Evolutionary conservation across 495 filamentous ascomycete species (phyloP).

Genomic region (Ramalina peruviana): DNA sequence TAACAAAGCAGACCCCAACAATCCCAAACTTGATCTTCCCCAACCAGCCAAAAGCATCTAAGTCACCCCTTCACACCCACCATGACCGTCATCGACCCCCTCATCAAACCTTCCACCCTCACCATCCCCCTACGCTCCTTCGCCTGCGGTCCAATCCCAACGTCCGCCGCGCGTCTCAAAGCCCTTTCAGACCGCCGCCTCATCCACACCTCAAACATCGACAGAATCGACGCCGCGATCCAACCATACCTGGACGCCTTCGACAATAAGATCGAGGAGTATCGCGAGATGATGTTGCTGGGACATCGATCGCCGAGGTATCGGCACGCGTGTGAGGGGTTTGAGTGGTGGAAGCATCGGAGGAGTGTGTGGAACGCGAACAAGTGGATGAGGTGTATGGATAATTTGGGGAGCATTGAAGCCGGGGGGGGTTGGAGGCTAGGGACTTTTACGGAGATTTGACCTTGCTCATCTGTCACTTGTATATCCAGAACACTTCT

Average conservation of each 20-base stretch:
- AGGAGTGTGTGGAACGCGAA: not conserved
- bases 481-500: too few relatives aligned
- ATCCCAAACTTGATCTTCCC: not conserved
- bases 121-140: not conserved
- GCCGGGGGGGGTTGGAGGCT: not conserved
- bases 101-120: slow-evolving; percentile 4
- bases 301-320: not conserved
- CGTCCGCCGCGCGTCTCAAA: not conserved
- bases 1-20: too few relatives aligned
- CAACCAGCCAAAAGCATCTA: not conserved
- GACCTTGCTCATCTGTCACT: too few relatives aligned
- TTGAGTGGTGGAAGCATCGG: not conserved
- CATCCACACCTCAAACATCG: slow-evolving; percentile 13
- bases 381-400: not conserved
- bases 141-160: not conserved
- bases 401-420: not conserved
- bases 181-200: slow-evolving; percentile 5
- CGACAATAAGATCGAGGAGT: not conserved
- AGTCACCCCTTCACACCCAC: not conserved
- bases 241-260: not conserved
- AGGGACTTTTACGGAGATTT: not conserved
- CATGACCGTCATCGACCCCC: not conserved
- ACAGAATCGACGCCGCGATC: slow-evolving; percentile 12
- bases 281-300: not conserved
- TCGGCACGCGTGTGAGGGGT: not conserved